phyloP scores from a whole-genome alignment of 306 rosid genomes.

The Vigna reflexopilosa region DNA sequence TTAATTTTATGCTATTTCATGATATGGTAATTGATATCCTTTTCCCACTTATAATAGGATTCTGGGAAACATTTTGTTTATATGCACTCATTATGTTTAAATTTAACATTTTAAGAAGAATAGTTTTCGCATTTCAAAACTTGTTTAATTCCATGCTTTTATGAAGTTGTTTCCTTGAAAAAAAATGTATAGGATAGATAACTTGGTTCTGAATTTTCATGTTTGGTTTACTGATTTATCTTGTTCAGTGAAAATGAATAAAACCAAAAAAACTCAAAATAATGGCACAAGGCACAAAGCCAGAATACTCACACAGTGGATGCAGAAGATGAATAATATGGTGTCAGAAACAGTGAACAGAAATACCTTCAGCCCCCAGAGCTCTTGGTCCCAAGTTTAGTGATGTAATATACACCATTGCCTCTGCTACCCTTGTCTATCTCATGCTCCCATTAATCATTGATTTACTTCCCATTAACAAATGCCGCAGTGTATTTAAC shows the following conservation, averaged over 20 bases:
- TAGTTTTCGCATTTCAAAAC: slow-evolving; percentile 15
- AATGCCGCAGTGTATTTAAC: neutral
- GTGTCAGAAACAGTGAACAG: neutral
- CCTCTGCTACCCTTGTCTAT: neutral
- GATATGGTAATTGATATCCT: neutral
- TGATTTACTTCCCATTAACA: neutral
- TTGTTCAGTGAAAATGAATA: slow-evolving; percentile 5
- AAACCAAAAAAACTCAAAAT: neutral
- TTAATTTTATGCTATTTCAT: slow-evolving; percentile 5
- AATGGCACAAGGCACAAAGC: neutral
- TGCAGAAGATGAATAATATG: neutral
- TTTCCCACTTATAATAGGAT: neutral
- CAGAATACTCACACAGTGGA: neutral
- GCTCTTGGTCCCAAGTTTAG: neutral
- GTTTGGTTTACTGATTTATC: neutral
- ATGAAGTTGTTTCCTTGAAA: neutral
- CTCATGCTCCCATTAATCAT: neutral
- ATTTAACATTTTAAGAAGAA: slow-evolving; percentile 10
- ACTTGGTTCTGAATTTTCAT: neutral
- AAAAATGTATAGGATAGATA: neutral
- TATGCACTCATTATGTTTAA: neutral
- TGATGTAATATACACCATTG: neutral
- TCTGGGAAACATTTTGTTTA: neutral
- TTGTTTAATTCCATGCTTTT: slow-evolving; percentile 9
- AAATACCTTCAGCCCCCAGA: neutral